Evolutionary conservation across 306 rosid genomes (phyloP).

Genomic region (Phaseolus lunatus): DNA sequence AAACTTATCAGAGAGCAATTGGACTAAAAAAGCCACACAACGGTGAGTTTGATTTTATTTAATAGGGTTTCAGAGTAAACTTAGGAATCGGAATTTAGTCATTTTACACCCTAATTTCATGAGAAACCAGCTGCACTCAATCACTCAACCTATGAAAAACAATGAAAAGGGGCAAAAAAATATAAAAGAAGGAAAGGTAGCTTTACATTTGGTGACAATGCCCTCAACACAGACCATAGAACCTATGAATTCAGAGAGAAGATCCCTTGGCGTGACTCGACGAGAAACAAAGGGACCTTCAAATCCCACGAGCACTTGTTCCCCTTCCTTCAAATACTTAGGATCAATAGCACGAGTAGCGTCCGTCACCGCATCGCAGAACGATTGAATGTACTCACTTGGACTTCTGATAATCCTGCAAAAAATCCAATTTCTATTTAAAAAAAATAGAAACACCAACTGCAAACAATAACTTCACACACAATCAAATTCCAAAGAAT

Average conservation of each 20-base stretch:
- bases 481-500: too few relatives aligned
- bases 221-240: conserved; percentile 97
- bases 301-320: conserved; percentile 86
- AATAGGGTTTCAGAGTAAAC: not conserved
- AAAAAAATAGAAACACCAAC: not conserved
- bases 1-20: not conserved
- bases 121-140: conserved; percentile 4
- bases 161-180: not conserved
- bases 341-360: conserved; percentile 74
- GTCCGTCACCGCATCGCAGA: conserved; percentile 92
- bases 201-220: conserved; percentile 89
- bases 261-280: conserved; percentile 86
- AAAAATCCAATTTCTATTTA: too few relatives aligned
- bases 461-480: not conserved
- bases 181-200: not conserved
- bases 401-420: conserved; percentile 84
- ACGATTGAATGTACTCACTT: conserved; percentile 84
- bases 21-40: not conserved
- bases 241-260: conserved; percentile 88
- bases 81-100: not conserved
- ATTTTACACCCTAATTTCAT: not conserved
- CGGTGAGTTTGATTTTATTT: not conserved
- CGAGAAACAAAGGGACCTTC: conserved; percentile 96
- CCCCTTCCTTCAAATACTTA: conserved; percentile 86
- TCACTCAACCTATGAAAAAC: not conserved